Percentiles rank a stretch among this genome's conserved stretches.
These are phyloP conservation scores for Pisolithus sp. DNA, from an alignment of 768 basidiomycete species.

Conservation along the genomic window DNA sequence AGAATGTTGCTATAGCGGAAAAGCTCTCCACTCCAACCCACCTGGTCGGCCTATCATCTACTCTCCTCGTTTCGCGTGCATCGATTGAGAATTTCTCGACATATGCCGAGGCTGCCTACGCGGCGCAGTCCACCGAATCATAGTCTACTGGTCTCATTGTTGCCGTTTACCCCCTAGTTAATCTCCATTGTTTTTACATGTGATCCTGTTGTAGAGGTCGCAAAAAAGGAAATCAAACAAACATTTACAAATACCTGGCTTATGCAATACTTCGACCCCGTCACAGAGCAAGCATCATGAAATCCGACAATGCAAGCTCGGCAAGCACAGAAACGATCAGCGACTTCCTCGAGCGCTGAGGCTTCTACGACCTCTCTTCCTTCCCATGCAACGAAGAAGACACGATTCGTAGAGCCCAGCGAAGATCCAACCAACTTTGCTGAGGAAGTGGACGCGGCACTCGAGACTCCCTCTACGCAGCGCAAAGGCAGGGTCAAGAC, in stretches of 20 bases:
- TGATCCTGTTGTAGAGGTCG: neutral
- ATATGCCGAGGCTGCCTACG: conserved; percentile 49
- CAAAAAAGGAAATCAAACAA: conserved; percentile 8
- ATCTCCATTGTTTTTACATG: neutral
- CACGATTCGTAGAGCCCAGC: conserved; percentile 69
- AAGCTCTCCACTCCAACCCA: conserved; percentile 43
- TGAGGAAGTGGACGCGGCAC: conserved; percentile 68
- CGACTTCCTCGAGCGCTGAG: conserved; percentile 27
- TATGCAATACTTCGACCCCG: neutral
- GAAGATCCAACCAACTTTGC: conserved; percentile 74
- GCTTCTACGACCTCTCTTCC: conserved; percentile 24
- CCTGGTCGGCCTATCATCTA: conserved; percentile 38
- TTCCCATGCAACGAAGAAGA: conserved; percentile 48
- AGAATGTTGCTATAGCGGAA: conserved; percentile 38
- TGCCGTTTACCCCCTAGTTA: neutral
- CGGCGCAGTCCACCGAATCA: conserved; percentile 14
- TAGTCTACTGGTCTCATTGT: neutral
- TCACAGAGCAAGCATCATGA: neutral
- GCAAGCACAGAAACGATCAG: conserved; percentile 38
- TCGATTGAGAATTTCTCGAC: conserved; percentile 53
- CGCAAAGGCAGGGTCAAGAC: conserved; percentile 73
- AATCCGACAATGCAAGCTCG: conserved; percentile 29
- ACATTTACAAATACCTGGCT: conserved; percentile 16
- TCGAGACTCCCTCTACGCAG: conserved; percentile 57
- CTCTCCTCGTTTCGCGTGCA: conserved; percentile 49